A percentile compares a stretch with the other conserved stretches of the same genome.
phyloP scores from a whole-genome alignment of 2,329 filamentous ascomycete species.

The Aspergillus sp. region DNA sequence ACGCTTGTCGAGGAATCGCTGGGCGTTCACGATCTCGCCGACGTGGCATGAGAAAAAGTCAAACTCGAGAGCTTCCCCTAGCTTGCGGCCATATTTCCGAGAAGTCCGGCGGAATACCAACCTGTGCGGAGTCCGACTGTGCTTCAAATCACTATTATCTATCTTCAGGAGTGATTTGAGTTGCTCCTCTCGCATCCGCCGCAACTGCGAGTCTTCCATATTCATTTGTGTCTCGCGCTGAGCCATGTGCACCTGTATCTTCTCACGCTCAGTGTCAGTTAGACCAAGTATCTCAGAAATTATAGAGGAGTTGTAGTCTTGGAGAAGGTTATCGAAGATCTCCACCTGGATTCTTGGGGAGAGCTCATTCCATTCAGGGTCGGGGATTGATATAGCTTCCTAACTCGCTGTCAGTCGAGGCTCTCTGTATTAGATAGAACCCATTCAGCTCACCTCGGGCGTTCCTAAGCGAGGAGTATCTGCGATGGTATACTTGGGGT shows the following conservation, averaged over 20 bases:
- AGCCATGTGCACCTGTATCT: slow-evolving; percentile 10
- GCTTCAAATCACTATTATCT: slow-evolving; percentile 23
- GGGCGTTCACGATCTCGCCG: slow-evolving; percentile 24
- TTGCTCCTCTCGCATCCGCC: slow-evolving; percentile 29
- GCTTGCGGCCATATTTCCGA: slow-evolving; percentile 9
- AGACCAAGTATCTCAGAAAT: slow-evolving; percentile 20
- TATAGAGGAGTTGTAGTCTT: slow-evolving; percentile 12
- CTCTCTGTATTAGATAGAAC: background rate
- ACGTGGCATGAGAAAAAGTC: slow-evolving; percentile 23
- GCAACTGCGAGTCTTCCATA: slow-evolving; percentile 21
- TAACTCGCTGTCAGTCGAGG: background rate
- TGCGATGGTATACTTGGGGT: slow-evolving; percentile 7
- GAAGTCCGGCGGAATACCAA: slow-evolving; percentile 21
- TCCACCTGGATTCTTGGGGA: slow-evolving; percentile 25
- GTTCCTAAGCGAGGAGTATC: background rate
- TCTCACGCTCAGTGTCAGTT: slow-evolving; percentile 12
- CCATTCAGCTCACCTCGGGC: slow-evolving; percentile 3
- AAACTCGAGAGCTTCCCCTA: slow-evolving; percentile 5
- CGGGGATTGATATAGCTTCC: slow-evolving; percentile 2
- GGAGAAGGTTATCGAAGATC: slow-evolving; percentile 27
- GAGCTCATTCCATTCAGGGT: slow-evolving; percentile 27
- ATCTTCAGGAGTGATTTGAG: slow-evolving; percentile 21
- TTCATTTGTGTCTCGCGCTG: slow-evolving; percentile 19
- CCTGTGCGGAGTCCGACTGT: slow-evolving; percentile 17
- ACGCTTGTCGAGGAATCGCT: slow-evolving; percentile 22